phyloP scores from a whole-genome alignment of 495 filamentous ascomycete genomes.

The Paragyromitra xinjiangensis region DNA sequence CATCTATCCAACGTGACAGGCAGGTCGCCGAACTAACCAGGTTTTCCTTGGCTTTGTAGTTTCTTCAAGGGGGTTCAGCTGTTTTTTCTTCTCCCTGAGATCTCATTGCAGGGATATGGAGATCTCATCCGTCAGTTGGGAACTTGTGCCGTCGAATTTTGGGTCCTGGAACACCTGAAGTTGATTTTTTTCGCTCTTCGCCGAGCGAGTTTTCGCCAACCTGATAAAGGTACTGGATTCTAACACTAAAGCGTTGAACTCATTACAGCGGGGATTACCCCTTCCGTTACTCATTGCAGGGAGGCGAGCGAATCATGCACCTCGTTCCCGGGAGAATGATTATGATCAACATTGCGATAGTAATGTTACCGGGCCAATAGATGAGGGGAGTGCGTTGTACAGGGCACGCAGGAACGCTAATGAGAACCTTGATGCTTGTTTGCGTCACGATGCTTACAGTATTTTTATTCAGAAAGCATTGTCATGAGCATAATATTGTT shows the following conservation, averaged over 20 bases:
- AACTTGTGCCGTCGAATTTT: constrained; percentile 11
- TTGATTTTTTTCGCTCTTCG: not conserved
- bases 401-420: constrained; percentile 18
- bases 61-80: constrained; percentile 35
- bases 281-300: constrained; percentile 6
- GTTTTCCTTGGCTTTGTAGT: constrained; percentile 11
- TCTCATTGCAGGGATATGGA: constrained; percentile 30
- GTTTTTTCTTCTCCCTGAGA: constrained; percentile 14
- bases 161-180: not conserved
- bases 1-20: constrained; percentile 21
- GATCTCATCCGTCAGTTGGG: constrained; percentile 13
- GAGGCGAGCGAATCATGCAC: constrained; percentile 19
- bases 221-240: not conserved
- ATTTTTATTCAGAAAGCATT: too few relatives aligned
- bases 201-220: constrained; percentile 1
- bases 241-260: constrained; percentile 3
- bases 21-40: constrained; percentile 36
- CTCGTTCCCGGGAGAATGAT: constrained; percentile 24
- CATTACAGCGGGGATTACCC: constrained; percentile 4
- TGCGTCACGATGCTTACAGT: too few relatives aligned
- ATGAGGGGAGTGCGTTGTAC: constrained; percentile 13
- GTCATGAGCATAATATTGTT: too few relatives aligned
- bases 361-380: constrained; percentile 28
- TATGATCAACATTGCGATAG: constrained; percentile 32
- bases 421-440: constrained; percentile 13